Conservation (phyloP, 768 basidiomycete genomes). For the Rhodotorula paludigena region DNA sequence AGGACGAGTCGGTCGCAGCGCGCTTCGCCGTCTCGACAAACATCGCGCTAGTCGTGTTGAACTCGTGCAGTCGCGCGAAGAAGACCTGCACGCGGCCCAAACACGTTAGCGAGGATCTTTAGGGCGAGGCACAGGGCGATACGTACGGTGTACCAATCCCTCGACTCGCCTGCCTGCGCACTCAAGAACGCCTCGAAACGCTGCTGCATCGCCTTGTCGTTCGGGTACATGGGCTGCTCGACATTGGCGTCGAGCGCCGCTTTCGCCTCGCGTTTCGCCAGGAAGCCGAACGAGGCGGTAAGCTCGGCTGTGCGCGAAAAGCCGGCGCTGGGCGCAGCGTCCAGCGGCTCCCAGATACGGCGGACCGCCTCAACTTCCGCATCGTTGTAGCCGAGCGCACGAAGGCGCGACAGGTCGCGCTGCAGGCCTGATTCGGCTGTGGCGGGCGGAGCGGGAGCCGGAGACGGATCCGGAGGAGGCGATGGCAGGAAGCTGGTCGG, state of each 20-base stretch:
- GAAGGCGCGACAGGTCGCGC: background rate
- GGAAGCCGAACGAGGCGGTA: background rate
- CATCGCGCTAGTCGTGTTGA: background rate
- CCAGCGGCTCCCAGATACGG: background rate
- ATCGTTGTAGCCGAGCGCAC: background rate
- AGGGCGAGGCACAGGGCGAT: background rate
- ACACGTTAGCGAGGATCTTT: background rate
- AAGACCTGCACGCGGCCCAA: background rate
- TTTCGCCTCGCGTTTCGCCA: background rate
- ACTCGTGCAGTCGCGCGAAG: slow-evolving; percentile 7
- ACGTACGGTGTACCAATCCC: slow-evolving; percentile 11
- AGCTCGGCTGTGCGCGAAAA: background rate
- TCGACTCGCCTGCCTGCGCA: slow-evolving; percentile 6
- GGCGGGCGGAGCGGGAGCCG: too few relatives aligned
- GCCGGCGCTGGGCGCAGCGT: background rate
- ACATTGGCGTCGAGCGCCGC: background rate
- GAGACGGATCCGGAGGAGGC: too few relatives aligned
- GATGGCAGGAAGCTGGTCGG: too few relatives aligned
- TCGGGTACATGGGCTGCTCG: background rate
- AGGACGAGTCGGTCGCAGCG: background rate
- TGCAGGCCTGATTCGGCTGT: too few relatives aligned
- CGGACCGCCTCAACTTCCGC: background rate
- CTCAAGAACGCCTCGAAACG: slow-evolving; percentile 5
- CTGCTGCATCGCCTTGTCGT: background rate
- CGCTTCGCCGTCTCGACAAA: background rate